Conservation (phyloP, 257 asterid species). For the Ligustrum vulgare region DNA sequence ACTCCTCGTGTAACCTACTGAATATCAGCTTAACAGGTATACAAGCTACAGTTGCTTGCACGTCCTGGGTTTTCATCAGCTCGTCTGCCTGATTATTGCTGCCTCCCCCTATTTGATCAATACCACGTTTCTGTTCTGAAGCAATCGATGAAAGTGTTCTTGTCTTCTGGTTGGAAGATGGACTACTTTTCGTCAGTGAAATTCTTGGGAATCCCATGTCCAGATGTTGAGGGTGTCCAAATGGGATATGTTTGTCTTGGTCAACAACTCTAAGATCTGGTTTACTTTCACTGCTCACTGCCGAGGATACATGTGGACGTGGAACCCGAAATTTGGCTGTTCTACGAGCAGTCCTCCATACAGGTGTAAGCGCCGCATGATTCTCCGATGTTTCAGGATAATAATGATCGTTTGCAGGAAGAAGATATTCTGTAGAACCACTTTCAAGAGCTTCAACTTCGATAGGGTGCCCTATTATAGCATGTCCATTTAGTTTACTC, state of each 20-base stretch:
- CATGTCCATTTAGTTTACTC: constrained; percentile 84
- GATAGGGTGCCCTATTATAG: constrained; percentile 87
- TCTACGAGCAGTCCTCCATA: constrained; percentile 94
- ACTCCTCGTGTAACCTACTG: constrained; percentile 88
- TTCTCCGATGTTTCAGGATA: constrained; percentile 46
- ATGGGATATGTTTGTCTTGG: constrained; percentile 28
- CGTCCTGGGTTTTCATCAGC: constrained; percentile 49
- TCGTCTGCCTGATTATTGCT: constrained; percentile 38
- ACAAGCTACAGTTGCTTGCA: constrained; percentile 66
- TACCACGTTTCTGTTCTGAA: constrained; percentile 48
- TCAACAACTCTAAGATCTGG: constrained; percentile 27
- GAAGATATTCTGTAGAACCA: constrained; percentile 45
- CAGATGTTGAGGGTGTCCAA: constrained; percentile 26
- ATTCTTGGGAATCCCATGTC: constrained; percentile 46
- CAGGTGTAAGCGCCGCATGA: constrained; percentile 57
- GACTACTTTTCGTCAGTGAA: constrained; percentile 52
- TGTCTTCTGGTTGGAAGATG: constrained; percentile 63
- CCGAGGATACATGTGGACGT: constrained; percentile 57
- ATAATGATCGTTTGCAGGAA: constrained; percentile 43
- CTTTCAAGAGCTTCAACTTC: constrained; percentile 77
- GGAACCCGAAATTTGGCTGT: constrained; percentile 84
- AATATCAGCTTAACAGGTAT: constrained; percentile 91
- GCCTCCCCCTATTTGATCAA: constrained; percentile 31
- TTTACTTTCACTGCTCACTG: constrained; percentile 36
- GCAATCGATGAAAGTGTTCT: constrained; percentile 74